A percentile compares a stretch with the other conserved stretches of the same genome.
Conservation (phyloP, 257 asterid genomes). For the Capsicum baccatum region DNA sequence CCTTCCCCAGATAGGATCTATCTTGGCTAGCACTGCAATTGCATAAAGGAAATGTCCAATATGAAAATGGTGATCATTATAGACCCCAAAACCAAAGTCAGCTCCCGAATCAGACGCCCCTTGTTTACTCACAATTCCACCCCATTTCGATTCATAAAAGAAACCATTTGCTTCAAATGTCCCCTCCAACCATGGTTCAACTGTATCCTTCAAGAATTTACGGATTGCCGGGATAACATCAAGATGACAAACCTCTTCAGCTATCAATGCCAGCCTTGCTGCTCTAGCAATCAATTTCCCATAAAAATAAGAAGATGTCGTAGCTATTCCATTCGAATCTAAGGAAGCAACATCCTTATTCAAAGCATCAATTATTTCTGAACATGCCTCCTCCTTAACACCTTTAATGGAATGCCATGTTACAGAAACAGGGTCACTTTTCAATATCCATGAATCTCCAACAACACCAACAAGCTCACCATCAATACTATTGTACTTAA, state of each 20-base stretch:
- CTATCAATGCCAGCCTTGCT: constrained; percentile 89
- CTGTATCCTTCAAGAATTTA: constrained; percentile 77
- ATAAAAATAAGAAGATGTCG: constrained; percentile 76
- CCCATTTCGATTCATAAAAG: constrained; percentile 84
- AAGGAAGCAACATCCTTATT: constrained; percentile 66
- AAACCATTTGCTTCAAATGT: constrained; percentile 77
- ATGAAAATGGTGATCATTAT: constrained; percentile 89
- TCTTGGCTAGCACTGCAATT: constrained; percentile 84
- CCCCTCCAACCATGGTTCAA: constrained; percentile 95
- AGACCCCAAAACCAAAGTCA: constrained; percentile 90
- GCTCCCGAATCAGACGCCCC: constrained; percentile 79
- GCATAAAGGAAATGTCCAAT: constrained; percentile 87
- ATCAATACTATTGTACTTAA: constrained; percentile 77
- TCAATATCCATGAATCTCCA: constrained; percentile 87
- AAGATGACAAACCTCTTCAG: constrained; percentile 74
- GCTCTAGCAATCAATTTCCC: constrained; percentile 92
- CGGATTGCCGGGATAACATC: constrained; percentile 69
- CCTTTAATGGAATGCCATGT: constrained; percentile 92
- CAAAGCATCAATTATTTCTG: constrained; percentile 63
- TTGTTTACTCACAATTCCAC: constrained; percentile 86
- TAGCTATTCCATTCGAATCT: constrained; percentile 53
- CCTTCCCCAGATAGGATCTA: constrained; percentile 90
- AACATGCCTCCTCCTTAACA: constrained; percentile 58
- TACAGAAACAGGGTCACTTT: constrained; percentile 70
- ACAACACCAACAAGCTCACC: constrained; percentile 92